phyloP scores from a whole-genome alignment of 805 yeast genomes.

The Cyberlindnera maritima region DNA sequence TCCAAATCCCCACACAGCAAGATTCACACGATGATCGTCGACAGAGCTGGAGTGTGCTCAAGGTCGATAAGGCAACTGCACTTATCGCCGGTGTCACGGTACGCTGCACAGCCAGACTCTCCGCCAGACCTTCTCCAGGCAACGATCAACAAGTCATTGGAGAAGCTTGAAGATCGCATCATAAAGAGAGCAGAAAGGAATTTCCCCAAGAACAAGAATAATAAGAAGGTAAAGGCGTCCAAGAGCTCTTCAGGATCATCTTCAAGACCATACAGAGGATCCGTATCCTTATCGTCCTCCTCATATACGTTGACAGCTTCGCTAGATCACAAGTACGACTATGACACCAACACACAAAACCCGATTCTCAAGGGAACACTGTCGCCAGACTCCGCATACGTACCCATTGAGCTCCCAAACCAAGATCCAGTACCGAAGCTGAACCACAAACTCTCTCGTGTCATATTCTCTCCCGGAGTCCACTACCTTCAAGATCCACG shows the following conservation, averaged over 20 bases:
- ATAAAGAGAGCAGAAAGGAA: not conserved
- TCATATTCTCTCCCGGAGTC: conserved; percentile 76
- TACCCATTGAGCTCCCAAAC: conserved; percentile 11
- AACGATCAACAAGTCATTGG: not conserved
- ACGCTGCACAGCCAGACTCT: not conserved
- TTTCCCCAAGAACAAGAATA: not conserved
- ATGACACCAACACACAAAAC: not conserved
- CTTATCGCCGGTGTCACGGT: not conserved
- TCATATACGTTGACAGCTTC: not conserved
- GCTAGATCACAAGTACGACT: not conserved
- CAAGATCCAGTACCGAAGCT: conserved; percentile 44
- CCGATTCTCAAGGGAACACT: conserved; percentile 1
- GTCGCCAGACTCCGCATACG: conserved; percentile 5
- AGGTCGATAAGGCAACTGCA: not conserved
- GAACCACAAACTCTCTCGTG: conserved; percentile 65
- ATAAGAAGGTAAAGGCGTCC: not conserved
- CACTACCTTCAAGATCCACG: conserved; percentile 79
- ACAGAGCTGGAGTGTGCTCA: not conserved
- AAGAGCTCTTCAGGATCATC: not conserved
- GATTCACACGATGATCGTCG: not conserved
- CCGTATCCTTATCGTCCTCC: not conserved
- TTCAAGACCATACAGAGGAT: not conserved
- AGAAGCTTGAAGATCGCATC: not conserved
- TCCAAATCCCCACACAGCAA: too few species aligned
- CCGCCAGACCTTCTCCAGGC: conserved; percentile 1